Evolutionary conservation across 2,329 filamentous ascomycete species (phyloP), one percentile per base, ranked within the genome.

Genomic region (Epichloe baconii): DNA sequence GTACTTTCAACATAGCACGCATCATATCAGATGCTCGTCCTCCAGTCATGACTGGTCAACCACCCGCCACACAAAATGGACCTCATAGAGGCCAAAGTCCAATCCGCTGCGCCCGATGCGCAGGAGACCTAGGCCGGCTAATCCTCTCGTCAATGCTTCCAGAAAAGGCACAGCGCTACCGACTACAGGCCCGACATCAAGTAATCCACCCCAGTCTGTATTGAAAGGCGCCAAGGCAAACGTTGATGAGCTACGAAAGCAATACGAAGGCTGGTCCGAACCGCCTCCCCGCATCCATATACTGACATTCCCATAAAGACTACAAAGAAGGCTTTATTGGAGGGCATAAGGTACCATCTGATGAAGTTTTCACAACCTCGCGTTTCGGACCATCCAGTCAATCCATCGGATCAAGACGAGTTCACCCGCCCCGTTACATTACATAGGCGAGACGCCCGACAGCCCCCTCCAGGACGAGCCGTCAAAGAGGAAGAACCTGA

Each of bases 341-440:
- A 93, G 58, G 86, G 85, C 5, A 71, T 95, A 53, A 85, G 91
- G 47, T 83, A 89, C 61, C 93, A 98, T 64, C 79, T 95, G 55
- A 90, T 95, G 74, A 84, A 87, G 58, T 82, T 98, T 58, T 64
- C 70, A 52, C 76, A 85, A 55, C 72, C 77, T 48, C 82, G 81
- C 59, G 61, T 68, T 10, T 65, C 64, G 19, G 72, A 73, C 55
- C 84, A 85, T 58, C 77, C 82, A 35, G 63, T 88, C 54, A 83
- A 97, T 61, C 78, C 80, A 2, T 74, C 73, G 26, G 71, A 83
- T 58, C 83, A 91, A 57, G 74, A 82, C 5, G 82, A 94, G 48
- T 98, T 97, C 63, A 85, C 86, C 17, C 81, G 89, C 31, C 93
- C 93, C 0, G 86, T 97, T 35, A 84, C 88, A 38, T 72, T 98